These are phyloP conservation scores for Pseudocercospora fuligena DNA, from an alignment of 2,329 filamentous ascomycete species.

Conservation along the genomic window DNA sequence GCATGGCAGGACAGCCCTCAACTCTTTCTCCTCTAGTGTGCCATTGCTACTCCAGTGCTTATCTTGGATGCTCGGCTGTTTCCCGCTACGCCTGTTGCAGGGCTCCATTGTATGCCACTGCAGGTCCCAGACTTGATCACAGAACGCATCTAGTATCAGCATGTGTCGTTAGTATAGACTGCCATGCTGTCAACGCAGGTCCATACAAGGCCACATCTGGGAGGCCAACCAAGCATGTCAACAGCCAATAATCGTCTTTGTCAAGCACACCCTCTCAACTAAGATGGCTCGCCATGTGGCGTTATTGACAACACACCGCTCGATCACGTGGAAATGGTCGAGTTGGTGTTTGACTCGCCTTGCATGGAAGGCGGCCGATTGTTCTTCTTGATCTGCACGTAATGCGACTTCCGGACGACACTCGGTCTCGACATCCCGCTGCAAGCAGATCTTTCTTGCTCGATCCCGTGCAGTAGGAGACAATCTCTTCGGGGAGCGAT, in stretches of 20 bases:
- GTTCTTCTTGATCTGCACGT: neutral
- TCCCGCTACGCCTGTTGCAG: neutral
- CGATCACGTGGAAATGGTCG: neutral
- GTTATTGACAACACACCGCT: neutral
- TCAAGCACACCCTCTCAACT: neutral
- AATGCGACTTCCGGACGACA: neutral
- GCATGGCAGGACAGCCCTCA: too few species aligned
- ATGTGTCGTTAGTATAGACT: neutral
- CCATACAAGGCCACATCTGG: neutral
- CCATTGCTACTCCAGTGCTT: too few species aligned
- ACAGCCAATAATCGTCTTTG: neutral
- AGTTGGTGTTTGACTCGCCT: neutral
- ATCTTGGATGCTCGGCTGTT: too few species aligned
- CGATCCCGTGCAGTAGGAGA: neutral
- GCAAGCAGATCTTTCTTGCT: neutral
- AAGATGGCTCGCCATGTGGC: conserved; percentile 6
- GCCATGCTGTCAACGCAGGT: conserved; percentile 2
- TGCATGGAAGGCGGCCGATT: neutral
- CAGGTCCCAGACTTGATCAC: neutral
- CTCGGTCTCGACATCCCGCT: neutral
- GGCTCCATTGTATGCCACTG: neutral
- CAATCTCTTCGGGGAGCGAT: neutral
- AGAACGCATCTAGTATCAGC: neutral
- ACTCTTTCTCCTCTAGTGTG: too few species aligned
- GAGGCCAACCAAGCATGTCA: neutral